phyloP scores from a whole-genome alignment of 2,329 filamentous ascomycete species.

The Fusarium metavorans region DNA sequence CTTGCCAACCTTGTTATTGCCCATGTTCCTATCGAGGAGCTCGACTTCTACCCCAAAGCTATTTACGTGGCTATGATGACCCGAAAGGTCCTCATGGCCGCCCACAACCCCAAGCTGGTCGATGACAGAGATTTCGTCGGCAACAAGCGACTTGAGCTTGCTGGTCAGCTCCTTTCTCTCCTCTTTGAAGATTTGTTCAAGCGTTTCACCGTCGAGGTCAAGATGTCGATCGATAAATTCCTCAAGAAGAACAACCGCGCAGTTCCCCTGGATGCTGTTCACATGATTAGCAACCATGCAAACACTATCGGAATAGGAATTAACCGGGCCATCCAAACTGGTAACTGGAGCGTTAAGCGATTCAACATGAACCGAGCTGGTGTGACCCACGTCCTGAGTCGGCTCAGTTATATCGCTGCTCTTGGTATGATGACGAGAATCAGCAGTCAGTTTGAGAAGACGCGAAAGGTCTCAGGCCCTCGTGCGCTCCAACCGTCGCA shows the following conservation, averaged over 20 bases:
- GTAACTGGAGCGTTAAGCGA: slow-evolving; percentile 97
- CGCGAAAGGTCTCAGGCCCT: slow-evolving; percentile 93
- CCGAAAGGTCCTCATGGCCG: slow-evolving; percentile 93
- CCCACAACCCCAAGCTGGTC: slow-evolving; percentile 87
- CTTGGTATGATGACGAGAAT: slow-evolving; percentile 99
- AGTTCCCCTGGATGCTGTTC: slow-evolving; percentile 86
- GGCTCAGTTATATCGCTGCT: slow-evolving; percentile 95
- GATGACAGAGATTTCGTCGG: slow-evolving; percentile 98
- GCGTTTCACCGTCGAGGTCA: slow-evolving; percentile 89
- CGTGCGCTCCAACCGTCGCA: slow-evolving; percentile 96
- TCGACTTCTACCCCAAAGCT: slow-evolving; percentile 97
- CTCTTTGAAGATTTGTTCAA: slow-evolving; percentile 99
- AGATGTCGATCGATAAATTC: slow-evolving; percentile 94
- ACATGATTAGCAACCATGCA: slow-evolving; percentile 85
- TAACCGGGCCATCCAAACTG: slow-evolving; percentile 95
- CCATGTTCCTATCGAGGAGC: slow-evolving; percentile 89
- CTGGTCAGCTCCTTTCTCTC: slow-evolving; percentile 91
- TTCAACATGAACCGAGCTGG: slow-evolving; percentile 99
- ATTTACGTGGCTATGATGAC: slow-evolving; percentile 98
- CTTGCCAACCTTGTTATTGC: slow-evolving; percentile 93
- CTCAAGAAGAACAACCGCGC: slow-evolving; percentile 93
- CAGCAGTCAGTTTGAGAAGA: slow-evolving; percentile 98
- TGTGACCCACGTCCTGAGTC: slow-evolving; percentile 94
- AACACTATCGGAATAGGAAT: slow-evolving; percentile 92
- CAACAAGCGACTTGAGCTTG: slow-evolving; percentile 95